phyloP scores from a whole-genome alignment of 129 eudicot genomes.

The Heracleum sosnowskyi region DNA sequence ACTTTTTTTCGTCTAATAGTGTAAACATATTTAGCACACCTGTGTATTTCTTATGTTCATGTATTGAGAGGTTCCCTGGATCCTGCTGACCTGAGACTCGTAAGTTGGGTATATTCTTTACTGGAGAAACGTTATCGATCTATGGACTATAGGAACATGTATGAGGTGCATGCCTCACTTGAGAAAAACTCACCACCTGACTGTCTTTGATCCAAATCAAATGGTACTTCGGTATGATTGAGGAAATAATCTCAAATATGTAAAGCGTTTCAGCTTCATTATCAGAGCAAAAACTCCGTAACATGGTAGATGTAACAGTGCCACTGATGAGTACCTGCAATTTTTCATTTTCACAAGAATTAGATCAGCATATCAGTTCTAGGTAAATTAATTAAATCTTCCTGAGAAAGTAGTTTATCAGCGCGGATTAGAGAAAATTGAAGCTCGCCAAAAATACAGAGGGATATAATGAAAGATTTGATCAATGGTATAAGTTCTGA shows the following conservation, averaged over 20 bases:
- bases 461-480: background rate
- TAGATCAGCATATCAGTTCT: background rate
- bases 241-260: constrained; percentile 60
- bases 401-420: background rate
- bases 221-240: constrained; percentile 38
- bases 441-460: background rate
- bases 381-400: background rate
- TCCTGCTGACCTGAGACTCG: background rate
- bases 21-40: background rate
- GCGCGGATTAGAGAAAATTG: background rate
- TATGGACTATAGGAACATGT: background rate
- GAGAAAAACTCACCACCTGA: background rate
- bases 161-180: background rate
- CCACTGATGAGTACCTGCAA: constrained; percentile 79
- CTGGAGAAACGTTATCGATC: background rate
- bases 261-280: constrained; percentile 56
- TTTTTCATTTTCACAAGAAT: background rate
- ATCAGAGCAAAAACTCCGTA: constrained; percentile 63
- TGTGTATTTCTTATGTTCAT: background rate
- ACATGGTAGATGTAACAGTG: constrained; percentile 77
- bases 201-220: constrained; percentile 10
- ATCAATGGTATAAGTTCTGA: background rate
- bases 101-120: background rate
- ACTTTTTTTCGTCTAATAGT: background rate
- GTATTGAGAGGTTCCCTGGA: background rate